These are phyloP conservation scores for Oryza glaberrima DNA, from an alignment of 176 grass and related monocot species.

Conservation along the genomic window DNA sequence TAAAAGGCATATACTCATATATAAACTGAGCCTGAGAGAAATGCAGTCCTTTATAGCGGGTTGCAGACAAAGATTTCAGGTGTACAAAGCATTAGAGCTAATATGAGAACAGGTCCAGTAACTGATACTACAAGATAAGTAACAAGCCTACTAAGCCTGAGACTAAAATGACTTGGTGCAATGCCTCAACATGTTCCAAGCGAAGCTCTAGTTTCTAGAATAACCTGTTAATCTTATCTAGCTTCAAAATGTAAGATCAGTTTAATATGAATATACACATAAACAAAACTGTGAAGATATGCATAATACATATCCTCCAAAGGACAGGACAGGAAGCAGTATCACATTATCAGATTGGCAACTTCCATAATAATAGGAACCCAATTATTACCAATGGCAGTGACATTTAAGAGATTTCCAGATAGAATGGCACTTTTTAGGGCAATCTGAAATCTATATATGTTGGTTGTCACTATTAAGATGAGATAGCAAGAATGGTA, in stretches of 20 bases:
- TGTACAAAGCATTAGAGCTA: neutral
- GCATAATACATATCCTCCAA: neutral
- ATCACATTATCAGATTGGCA: neutral
- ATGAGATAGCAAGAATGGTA: constrained; percentile 2
- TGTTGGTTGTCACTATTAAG: neutral
- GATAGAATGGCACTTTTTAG: neutral
- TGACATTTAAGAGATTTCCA: neutral
- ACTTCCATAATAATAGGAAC: neutral
- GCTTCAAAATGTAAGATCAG: constrained; percentile 20
- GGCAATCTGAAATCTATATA: neutral
- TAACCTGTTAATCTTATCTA: neutral
- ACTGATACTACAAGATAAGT: neutral
- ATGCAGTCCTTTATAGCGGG: neutral
- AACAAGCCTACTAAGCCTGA: neutral
- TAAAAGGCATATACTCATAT: neutral
- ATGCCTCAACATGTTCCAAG: neutral
- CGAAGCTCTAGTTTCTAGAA: neutral
- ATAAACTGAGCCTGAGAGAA: neutral
- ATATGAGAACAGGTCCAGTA: neutral
- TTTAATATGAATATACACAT: too few relatives aligned
- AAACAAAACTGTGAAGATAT: neutral
- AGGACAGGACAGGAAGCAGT: neutral
- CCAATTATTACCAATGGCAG: neutral
- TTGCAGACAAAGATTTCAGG: neutral
- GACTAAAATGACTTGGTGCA: neutral